Conservation (phyloP, 176 grass and related monocot genomes). For the Otatea glauca region DNA sequence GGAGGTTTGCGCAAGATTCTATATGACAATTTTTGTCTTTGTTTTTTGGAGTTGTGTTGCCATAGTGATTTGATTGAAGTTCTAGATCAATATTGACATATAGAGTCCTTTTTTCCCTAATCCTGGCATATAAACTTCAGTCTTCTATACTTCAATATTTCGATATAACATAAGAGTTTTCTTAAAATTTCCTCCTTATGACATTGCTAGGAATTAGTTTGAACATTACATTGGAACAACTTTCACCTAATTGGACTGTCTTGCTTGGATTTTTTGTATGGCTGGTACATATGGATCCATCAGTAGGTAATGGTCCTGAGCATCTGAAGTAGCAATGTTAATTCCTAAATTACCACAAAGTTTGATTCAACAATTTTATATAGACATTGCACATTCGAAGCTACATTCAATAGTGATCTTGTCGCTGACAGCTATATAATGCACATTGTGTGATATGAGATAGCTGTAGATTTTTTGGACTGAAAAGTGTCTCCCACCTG, state of each 20-base stretch:
- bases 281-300: not conserved
- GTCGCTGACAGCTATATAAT: not conserved
- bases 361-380: not conserved
- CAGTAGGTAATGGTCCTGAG: not conserved
- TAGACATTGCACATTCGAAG: not conserved
- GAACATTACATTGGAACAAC: constrained; percentile 6
- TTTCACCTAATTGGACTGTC: constrained; percentile 3
- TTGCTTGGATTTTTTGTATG: not conserved
- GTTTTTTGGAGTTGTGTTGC: constrained; percentile 18
- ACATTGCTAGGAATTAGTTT: constrained; percentile 6
- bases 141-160: constrained; percentile 15
- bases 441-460: not conserved
- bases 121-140: constrained; percentile 7
- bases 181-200: not conserved
- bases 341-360: not conserved
- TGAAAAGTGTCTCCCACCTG: not conserved
- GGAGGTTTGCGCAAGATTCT: not conserved
- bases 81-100: constrained; percentile 14
- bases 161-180: not conserved
- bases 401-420: not conserved
- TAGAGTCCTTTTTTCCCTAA: not conserved
- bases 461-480: constrained; percentile 3
- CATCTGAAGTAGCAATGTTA: constrained; percentile 31
- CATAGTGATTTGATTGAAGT: constrained; percentile 14
- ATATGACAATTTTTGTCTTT: not conserved